These are phyloP conservation scores for Diaporthe humulicola DNA, from an alignment of 2,329 filamentous ascomycete genomes.

Conservation along the genomic window DNA sequence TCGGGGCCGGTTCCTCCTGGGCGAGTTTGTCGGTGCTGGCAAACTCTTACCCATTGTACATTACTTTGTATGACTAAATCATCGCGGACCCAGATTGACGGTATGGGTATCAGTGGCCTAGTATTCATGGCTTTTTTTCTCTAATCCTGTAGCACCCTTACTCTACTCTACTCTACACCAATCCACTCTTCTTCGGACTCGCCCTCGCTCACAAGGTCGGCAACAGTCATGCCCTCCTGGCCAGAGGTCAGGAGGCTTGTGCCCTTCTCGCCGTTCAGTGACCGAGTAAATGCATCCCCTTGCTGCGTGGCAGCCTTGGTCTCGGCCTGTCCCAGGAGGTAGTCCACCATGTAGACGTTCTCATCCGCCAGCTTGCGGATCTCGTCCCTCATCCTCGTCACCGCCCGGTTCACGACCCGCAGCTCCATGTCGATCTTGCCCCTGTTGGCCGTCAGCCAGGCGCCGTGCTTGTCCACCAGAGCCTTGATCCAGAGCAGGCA, in stretches of 20 bases:
- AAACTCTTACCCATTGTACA: background rate
- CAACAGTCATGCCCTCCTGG: conserved; percentile 43
- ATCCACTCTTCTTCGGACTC: conserved; percentile 60
- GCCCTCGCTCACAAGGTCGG: conserved; percentile 49
- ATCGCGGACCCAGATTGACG: background rate
- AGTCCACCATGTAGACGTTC: conserved; percentile 91
- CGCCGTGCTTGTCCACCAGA: conserved; percentile 83
- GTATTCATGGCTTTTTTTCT: conserved; percentile 17
- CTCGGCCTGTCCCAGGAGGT: conserved; percentile 71
- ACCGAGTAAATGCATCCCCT: conserved; percentile 40
- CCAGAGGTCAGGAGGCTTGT: conserved; percentile 48
- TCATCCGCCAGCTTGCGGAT: conserved; percentile 86
- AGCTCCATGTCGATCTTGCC: conserved; percentile 87
- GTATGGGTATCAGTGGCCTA: conserved; percentile 33
- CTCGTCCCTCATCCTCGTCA: conserved; percentile 85
- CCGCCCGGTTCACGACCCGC: conserved; percentile 83
- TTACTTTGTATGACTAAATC: background rate
- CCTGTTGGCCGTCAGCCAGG: conserved; percentile 85
- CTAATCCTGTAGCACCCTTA: conserved; percentile 16
- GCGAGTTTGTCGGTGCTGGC: background rate
- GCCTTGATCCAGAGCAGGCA: conserved; percentile 94
- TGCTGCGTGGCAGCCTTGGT: conserved; percentile 46
- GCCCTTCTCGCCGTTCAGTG: conserved; percentile 42
- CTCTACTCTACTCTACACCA: conserved; percentile 58
- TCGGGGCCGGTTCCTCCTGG: background rate